Evolutionary conservation across 2,329 filamentous ascomycete species (phyloP), one percentile per base, ranked within the genome.

Genomic region (Ustilaginoidea virens): DNA sequence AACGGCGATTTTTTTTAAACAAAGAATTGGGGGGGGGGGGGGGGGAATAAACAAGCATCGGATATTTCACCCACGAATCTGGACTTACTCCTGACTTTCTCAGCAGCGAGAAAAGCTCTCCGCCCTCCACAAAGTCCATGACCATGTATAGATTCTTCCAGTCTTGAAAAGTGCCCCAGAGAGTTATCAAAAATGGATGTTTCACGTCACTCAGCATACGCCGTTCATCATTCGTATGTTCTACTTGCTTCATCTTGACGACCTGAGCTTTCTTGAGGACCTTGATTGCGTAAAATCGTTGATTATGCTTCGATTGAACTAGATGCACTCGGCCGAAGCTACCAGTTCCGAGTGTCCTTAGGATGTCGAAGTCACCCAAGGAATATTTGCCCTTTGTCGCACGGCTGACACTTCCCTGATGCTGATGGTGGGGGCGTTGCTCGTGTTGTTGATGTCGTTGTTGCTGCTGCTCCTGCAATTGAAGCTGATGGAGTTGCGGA

Each of bases 191-290:
- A 59, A 98, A 98, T 9, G 90, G 86, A 56, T 98, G 87, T 55
- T 94, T 92, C 52, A 96, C 90, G 52, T 92, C 80, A 51, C 83
- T 81, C 46, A 98, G 61, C 90, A 98, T 98, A 45, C 72, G 74
- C 41, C 90, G 71, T 62, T 98, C 90, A 56, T 98, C 90, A 49
- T 98, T 98, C 41, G 90, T 98, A 60, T 98, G 90, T 58, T 98
- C 90, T 35, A 98, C 85, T 58, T 98, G 90, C 70, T 98, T 98
- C 90, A 98, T 96, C 64, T 93, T 93, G 55, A 98, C 85, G 31
- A 98, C 87, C 59, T 98, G 90, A 27, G 77, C 77, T 68, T 98
- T 98, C 56, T 98, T 98, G 56, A 98, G 61, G 40, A 98, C 90
- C 61, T 98, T 98, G 57, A 98, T 78, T 25, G 90, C 90, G 58